Percentiles rank a stretch among this genome's conserved stretches.
Conservation (phyloP, 805 yeast genomes). For the Metschnikowia vanudenii region DNA sequence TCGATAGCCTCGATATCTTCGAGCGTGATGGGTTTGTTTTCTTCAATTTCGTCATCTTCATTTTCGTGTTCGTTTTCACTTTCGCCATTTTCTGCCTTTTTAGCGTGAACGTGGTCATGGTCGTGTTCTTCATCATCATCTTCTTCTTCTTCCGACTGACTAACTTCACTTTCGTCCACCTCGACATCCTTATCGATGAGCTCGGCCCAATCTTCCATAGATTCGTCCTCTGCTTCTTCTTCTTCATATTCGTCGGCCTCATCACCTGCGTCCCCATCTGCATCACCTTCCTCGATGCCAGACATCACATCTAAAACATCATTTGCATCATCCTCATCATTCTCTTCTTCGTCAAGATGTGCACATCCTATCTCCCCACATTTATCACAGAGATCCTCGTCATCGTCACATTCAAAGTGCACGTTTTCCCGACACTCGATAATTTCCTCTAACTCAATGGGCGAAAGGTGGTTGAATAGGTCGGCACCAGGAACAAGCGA, state of each 20-base stretch:
- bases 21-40: slow-evolving; percentile 25
- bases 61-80: slow-evolving; percentile 7
- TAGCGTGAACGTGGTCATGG: no score
- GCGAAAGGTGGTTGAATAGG: slow-evolving; percentile 69
- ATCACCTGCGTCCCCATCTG: slow-evolving; percentile 12
- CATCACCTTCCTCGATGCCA: slow-evolving; percentile 7
- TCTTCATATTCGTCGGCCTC: slow-evolving; percentile 15
- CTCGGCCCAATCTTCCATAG: slow-evolving; percentile 13
- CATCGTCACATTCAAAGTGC: slow-evolving; percentile 28
- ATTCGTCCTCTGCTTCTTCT: slow-evolving; percentile 13
- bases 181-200: slow-evolving; percentile 11
- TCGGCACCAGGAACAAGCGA: slow-evolving; percentile 92
- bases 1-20: slow-evolving; percentile 23
- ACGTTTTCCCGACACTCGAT: slow-evolving; percentile 47
- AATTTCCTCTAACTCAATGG: slow-evolving; percentile 22
- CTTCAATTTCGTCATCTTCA: slow-evolving; percentile 20
- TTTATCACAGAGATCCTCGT: slow-evolving; percentile 17
- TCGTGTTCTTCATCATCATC: slow-evolving; percentile 21
- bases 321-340: background rate
- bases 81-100: background rate
- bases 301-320: background rate
- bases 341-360: slow-evolving; percentile 2
- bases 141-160: slow-evolving; percentile 25
- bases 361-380: slow-evolving; percentile 22
- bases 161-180: slow-evolving; percentile 16